A percentile compares a stretch with the other conserved stretches of the same genome.
Evolutionary conservation across 331 rosid species (phyloP).

Genomic region (Acacia pycnantha): DNA sequence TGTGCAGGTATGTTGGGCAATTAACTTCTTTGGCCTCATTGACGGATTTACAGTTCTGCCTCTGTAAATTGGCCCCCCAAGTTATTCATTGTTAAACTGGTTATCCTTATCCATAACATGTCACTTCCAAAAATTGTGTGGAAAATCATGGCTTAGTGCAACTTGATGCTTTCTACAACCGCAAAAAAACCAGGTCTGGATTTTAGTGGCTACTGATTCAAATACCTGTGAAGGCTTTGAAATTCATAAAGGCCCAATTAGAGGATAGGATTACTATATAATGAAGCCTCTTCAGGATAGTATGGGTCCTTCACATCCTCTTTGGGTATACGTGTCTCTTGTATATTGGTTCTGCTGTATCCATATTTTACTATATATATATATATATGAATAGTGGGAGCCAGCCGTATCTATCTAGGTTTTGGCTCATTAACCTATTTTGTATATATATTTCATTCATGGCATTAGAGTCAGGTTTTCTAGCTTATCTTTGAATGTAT

Average conservation of each 20-base stretch:
- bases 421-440: not conserved
- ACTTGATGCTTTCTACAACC: not conserved
- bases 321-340: not conserved
- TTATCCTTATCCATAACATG: not conserved
- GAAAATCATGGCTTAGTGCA: not conserved
- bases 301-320: not conserved
- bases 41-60: not conserved
- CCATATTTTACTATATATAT: no score
- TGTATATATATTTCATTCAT: not conserved
- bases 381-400: not conserved
- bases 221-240: not conserved
- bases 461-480: not conserved
- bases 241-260: not conserved
- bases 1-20: slow-evolving; percentile 67
- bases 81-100: slow-evolving; percentile 6
- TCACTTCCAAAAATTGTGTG: not conserved
- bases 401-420: not conserved
- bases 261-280: not conserved
- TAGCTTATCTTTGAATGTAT: not conserved
- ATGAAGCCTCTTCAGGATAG: not conserved
- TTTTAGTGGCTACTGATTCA: not conserved
- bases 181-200: not conserved
- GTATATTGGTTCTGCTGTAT: not conserved
- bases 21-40: not conserved
- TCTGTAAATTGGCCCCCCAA: not conserved